Evolutionary conservation across 2,329 filamentous ascomycete species (phyloP), one percentile per base, ranked within the genome.

Genomic region (Aspergillus fructus): DNA sequence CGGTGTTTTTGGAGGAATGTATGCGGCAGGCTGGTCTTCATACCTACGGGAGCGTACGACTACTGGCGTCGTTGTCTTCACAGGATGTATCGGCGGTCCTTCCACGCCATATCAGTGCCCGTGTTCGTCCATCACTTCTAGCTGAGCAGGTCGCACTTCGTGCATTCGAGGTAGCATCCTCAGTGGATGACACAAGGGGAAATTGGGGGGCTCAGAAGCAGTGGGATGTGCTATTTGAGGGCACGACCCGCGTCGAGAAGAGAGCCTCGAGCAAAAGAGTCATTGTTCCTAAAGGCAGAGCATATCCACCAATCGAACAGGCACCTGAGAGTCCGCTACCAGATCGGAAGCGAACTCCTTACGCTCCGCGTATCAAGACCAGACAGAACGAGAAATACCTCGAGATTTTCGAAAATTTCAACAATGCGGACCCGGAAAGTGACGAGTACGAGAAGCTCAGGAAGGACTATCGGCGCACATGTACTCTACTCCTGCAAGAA

Each of bases 21-120:
- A 80, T 85, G 59, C 76, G 79, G 2, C 79, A 85, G 49, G 73
- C 78, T 0, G 78, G 88, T 0, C 84, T 96, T 64, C 89, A 96
- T 65, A 79, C 80, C 27, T 93, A 91, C 69, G 93, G 93, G 3
- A 82, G 87, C 17, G 87, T 96, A 3, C 86, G 92, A 49, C 88
- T 93, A 79, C 80, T 97, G 1, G 70, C 93, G 40, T 93, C 92
- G 87, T 67, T 87, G 3, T 81, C 83, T 1, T 78, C 87, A 43
- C 77, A 83, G 0, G 88, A 91, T 55, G 85, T 85, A 62, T 66
- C 73, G 6, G 60, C 71, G 1, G 63, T 90, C 1, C 58, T 96
- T 7, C 89, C 93, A 0, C 83, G 83, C 52, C 75, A 77, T 2
- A 68, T 89, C 3, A 72, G 78, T 34, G 72, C 77, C 1, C 83